Base-by-base conservation (phyloP, 2,329 filamentous ascomycete species). In the Neonectria neomacrospora region DNA sequence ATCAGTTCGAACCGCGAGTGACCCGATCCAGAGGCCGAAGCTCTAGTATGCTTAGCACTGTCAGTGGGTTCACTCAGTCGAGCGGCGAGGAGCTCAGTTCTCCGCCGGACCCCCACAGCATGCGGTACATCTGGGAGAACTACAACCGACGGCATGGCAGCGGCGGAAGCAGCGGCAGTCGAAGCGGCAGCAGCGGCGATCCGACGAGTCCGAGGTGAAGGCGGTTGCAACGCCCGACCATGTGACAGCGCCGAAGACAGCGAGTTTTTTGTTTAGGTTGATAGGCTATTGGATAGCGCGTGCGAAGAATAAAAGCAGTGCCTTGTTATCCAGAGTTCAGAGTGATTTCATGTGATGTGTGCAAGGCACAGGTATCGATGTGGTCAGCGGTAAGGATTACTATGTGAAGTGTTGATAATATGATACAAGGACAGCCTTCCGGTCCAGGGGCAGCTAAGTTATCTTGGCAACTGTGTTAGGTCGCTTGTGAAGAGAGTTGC, bases 11-110 rank as follows among this genome's bases (percentile, higher is more conserved):
- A 57, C 71, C 78, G 12, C 77, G 71, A 68, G 76, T 67, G 64
- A 73, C 67, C 67, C 83, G 82, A 74, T 79, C 80, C 30, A 79
- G 88, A 47, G 87, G 86, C 22, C 85, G 88, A 52, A 90, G 87
- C 30, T 89, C 86, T 10, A 89, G 86, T 61, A 90, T 90, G 88
- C 83, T 90, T 2, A 90, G 87, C 71, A 85, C 89, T 70, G 80
- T 90, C 3, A 89, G 87, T n/a, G 87, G 88, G 20, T 89, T 90
- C 70, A 90, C 88, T 8, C 86, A 90, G 76, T 87, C 84, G 16
- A 88, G 85, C 68, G 81, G 80, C 51, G 86, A 84, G 47, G 85
- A 85, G 22, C 63, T 72, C n/a, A 66, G 63, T 30, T 75, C 74
- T 11, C 71, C 71, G 14, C 61, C 71, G 58, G 65, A 71, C 16